Conservation (phyloP, 352 stramenopile genomes). For the Hyaloperonospora brassicae region DNA sequence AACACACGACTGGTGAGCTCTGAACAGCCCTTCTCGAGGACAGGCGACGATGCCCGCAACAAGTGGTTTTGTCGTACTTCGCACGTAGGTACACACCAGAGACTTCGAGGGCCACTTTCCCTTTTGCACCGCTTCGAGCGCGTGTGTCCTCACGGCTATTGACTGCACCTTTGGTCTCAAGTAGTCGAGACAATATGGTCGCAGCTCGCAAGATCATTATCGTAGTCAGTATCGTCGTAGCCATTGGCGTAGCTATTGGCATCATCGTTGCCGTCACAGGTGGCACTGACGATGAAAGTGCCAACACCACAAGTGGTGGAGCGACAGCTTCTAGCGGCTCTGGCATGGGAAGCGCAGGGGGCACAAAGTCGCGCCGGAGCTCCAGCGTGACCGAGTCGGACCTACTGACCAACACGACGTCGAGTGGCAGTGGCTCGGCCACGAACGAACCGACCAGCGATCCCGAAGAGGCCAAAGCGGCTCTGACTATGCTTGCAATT, state of each 20-base stretch:
- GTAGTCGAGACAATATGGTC: slow-evolving; percentile 21
- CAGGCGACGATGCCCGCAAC: too few species aligned
- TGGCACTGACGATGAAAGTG: slow-evolving; percentile 22
- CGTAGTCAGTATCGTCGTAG: slow-evolving; percentile 55
- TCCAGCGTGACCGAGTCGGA: slow-evolving; percentile 43
- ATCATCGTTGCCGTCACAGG: slow-evolving; percentile 60
- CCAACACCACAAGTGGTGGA: slow-evolving; percentile 23
- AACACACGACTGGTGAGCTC: too few species aligned
- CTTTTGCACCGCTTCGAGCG: too few species aligned
- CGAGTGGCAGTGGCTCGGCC: slow-evolving; percentile 22
- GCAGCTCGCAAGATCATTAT: slow-evolving; percentile 53
- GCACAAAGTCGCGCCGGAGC: slow-evolving; percentile 6
- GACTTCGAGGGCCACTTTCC: too few species aligned
- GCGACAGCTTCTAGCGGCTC: slow-evolving; percentile 17
- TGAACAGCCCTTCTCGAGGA: too few species aligned
- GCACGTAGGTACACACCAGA: too few species aligned
- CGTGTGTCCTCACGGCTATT: too few species aligned
- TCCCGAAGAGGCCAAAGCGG: slow-evolving; percentile 40
- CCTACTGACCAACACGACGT: slow-evolving; percentile 28
- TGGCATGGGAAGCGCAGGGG: slow-evolving; percentile 1
- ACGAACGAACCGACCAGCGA: slow-evolving; percentile 49
- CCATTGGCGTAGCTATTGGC: slow-evolving; percentile 53
- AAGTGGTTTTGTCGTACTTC: too few species aligned
- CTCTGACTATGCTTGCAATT: slow-evolving; percentile 79
- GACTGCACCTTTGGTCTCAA: neutral